Conservation (phyloP, 306 rosid genomes). For the Pyrus pyrifolia region DNA sequence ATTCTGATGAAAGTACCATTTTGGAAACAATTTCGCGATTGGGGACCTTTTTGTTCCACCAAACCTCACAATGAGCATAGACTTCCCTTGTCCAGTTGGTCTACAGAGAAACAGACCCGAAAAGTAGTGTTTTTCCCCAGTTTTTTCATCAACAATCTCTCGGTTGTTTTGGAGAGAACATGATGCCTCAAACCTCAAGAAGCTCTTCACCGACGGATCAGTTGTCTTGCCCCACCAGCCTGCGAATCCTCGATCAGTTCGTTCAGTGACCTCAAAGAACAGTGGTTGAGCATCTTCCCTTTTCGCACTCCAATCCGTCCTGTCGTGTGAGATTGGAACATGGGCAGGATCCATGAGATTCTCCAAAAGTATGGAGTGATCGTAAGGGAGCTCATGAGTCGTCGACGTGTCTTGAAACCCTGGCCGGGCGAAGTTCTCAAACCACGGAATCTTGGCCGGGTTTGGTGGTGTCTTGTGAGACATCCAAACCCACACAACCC, state of each 20-base stretch:
- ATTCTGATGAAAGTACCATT: conserved; percentile 94
- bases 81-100: conserved; percentile 96
- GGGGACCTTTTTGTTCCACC: conserved; percentile 62
- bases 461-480: conserved; percentile 66
- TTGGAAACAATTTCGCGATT: conserved; percentile 51
- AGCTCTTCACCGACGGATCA: conserved; percentile 41
- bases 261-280: conserved; percentile 66
- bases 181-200: conserved; percentile 77
- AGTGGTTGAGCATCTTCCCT: conserved; percentile 85
- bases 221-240: conserved; percentile 81
- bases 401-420: conserved; percentile 78
- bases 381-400: conserved; percentile 91
- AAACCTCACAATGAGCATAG: conserved; percentile 87
- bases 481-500: conserved; percentile 98
- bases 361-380: conserved; percentile 89
- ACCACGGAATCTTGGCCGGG: conserved; percentile 65
- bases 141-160: conserved; percentile 41
- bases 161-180: conserved; percentile 82
- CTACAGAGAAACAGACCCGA: conserved; percentile 79
- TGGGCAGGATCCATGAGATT: conserved; percentile 99
- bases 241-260: conserved; percentile 79
- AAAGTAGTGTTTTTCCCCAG: conserved; percentile 60
- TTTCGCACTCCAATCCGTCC: conserved; percentile 79
- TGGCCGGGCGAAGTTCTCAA: conserved; percentile 79
- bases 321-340: conserved; percentile 89